phyloP scores from a whole-genome alignment of 768 basidiomycete genomes.

The Suillus bovinus region DNA sequence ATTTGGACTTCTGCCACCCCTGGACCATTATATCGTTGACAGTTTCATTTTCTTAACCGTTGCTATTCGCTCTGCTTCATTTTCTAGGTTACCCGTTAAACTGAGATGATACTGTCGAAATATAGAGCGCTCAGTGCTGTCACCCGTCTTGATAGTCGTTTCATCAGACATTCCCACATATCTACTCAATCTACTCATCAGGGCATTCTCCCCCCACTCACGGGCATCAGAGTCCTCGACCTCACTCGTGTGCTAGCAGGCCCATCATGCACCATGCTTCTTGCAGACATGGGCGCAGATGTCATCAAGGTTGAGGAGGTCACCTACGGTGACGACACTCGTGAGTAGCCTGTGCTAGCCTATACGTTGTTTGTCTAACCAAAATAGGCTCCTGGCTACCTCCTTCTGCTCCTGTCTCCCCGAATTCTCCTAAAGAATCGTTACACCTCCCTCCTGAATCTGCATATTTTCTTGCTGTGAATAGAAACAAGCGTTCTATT shows the following conservation, averaged over 20 bases:
- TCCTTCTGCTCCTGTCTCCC: conserved; percentile 52
- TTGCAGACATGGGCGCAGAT: conserved; percentile 92
- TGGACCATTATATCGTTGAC: neutral
- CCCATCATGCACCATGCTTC: conserved; percentile 88
- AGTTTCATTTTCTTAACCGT: neutral
- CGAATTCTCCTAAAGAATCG: conserved; percentile 51
- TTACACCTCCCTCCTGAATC: conserved; percentile 83
- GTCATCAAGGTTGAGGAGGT: conserved; percentile 91
- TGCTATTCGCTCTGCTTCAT: neutral
- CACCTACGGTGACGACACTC: conserved; percentile 85
- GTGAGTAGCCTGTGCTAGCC: conserved; percentile 40
- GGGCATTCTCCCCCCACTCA: conserved; percentile 77
- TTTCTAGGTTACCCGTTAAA: neutral
- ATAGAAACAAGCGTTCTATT: conserved; percentile 87
- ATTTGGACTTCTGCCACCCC: conserved; percentile 29
- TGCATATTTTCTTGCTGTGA: conserved; percentile 88
- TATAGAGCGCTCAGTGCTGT: neutral
- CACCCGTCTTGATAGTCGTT: neutral
- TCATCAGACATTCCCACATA: neutral
- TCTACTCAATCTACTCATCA: neutral
- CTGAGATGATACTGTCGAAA: conserved; percentile 1
- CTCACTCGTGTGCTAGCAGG: conserved; percentile 91
- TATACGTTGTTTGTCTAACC: conserved; percentile 15
- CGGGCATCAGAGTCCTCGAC: conserved; percentile 83
- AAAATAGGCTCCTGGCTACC: conserved; percentile 63